phyloP scores from a whole-genome alignment of 345 rosid genomes.

The Geranium brycei region DNA sequence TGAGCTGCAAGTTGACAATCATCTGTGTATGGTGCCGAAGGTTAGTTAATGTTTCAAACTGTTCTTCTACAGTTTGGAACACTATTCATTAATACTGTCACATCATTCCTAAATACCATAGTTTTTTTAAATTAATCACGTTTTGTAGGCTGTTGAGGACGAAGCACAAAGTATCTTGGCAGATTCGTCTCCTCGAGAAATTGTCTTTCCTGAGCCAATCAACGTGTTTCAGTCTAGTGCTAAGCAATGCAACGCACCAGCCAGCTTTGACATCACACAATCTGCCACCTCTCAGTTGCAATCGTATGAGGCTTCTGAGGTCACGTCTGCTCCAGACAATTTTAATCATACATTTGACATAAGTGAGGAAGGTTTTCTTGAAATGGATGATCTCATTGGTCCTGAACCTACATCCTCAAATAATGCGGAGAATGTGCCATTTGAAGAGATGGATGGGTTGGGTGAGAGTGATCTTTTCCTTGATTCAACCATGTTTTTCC shows the following conservation, averaged over 20 bases:
- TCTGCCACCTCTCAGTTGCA: constrained; percentile 25
- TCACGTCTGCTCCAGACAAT: constrained; percentile 18
- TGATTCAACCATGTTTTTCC: constrained; percentile 39
- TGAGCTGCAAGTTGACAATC: constrained; percentile 1
- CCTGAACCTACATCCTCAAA: constrained; percentile 24
- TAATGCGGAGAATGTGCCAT: constrained; percentile 16
- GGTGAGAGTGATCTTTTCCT: constrained; percentile 33
- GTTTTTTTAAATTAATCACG: constrained; percentile 2
- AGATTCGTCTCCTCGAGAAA: constrained; percentile 19
- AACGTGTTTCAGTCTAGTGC: constrained; percentile 3
- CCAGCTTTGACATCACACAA: constrained; percentile 19
- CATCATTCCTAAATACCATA: background rate
- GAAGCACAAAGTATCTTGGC: constrained; percentile 30
- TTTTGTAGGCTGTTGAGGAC: constrained; percentile 21
- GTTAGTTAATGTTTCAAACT: constrained; percentile 13
- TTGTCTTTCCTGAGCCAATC: constrained; percentile 15
- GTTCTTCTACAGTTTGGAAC: background rate
- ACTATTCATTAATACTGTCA: background rate
- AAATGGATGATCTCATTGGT: constrained; percentile 55
- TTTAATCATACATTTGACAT: constrained; percentile 6
- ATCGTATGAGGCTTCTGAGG: constrained; percentile 25
- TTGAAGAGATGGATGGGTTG: constrained; percentile 30
- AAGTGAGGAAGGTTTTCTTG: constrained; percentile 48
- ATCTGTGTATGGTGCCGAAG: constrained; percentile 11
- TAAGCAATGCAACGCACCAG: constrained; percentile 12